These are phyloP conservation scores for Sugiyamaella japonica DNA, from an alignment of 1,139 yeast species.

Conservation along the genomic window DNA sequence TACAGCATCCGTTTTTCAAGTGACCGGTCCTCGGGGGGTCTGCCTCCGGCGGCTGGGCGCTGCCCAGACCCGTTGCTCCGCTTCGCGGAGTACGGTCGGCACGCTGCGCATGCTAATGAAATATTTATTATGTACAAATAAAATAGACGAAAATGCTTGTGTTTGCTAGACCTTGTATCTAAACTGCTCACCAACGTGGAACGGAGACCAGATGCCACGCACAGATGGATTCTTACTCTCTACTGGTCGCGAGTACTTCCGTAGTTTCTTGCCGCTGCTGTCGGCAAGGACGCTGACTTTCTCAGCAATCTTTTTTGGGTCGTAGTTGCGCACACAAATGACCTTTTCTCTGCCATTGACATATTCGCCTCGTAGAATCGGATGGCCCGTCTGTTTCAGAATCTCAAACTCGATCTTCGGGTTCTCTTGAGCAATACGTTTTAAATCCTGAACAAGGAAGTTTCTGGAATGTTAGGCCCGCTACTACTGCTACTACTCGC, in stretches of 20 bases:
- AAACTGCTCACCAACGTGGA: conserved; percentile 70
- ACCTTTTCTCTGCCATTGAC: conserved; percentile 49
- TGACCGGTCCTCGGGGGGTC: no score
- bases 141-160: background rate
- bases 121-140: conserved; percentile 20
- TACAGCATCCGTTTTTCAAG: conserved; percentile 64
- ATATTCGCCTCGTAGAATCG: conserved; percentile 70
- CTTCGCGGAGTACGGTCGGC: no score
- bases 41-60: no score
- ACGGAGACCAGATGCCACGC: conserved; percentile 97
- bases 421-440: conserved; percentile 56
- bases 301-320: conserved; percentile 52
- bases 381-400: conserved; percentile 75
- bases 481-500: background rate
- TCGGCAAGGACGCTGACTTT: conserved; percentile 57
- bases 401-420: conserved; percentile 74
- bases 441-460: conserved; percentile 58
- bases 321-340: conserved; percentile 63
- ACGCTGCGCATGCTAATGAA: background rate
- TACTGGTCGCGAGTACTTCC: conserved; percentile 70
- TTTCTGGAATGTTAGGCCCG: conserved; percentile 41
- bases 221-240: conserved; percentile 77
- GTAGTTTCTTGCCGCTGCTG: conserved; percentile 59
- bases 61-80: background rate
- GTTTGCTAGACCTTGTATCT: conserved; percentile 60